Evolutionary conservation across 257 asterid species (phyloP), one percentile per base, ranked within the genome.

Genomic region (Dorcoceras hygrometricum): DNA sequence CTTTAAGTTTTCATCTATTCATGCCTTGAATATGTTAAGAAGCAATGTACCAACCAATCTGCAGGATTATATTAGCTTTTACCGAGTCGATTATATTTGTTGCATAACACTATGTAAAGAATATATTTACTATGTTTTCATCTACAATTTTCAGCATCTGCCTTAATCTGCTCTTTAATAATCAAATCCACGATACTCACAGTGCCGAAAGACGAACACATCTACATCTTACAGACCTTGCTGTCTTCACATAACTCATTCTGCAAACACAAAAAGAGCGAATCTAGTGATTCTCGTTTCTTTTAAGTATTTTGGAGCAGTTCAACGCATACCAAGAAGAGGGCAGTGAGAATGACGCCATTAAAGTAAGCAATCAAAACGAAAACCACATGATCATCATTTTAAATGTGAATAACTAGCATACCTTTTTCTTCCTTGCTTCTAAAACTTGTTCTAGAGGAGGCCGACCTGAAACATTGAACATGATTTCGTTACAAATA

Each of bases 391-490:
- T 6, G 39, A 61, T 50, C 7, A 67, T n/a, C 39, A 54, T 55
- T 9, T 43, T 23, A 55, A 36, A 55, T 20, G 70, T 27, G 60
- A 27, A 23, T 54, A 67, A 63, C 63, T 32, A 56, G 50, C 80
- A 23, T n/a, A 91, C 96, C 95, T 86, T 86, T 65, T 81, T 83
- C 82, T 78, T 83, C 71, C 95, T 80, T 22, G 87, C 83, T 75
- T 79, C 88, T 75, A 91, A 32, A 80, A 86, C 97, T 81, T 83
- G 84, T 74, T 88, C 94, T 28, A 91, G 58, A 60, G 96, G 93
- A 12, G 98, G 95, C 55, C 98, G 84, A 19, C 98, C 98, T 86
- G 87, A 66, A 61, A 67, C 59, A 63, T 11, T 34, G 63, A 20
- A 58, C 19, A 55, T 57, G 9, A 43, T 46, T 51, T 66, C 34